These are phyloP conservation scores for Achaetomiella virescens DNA, from an alignment of 495 filamentous ascomycete genomes.

Conservation along the genomic window DNA sequence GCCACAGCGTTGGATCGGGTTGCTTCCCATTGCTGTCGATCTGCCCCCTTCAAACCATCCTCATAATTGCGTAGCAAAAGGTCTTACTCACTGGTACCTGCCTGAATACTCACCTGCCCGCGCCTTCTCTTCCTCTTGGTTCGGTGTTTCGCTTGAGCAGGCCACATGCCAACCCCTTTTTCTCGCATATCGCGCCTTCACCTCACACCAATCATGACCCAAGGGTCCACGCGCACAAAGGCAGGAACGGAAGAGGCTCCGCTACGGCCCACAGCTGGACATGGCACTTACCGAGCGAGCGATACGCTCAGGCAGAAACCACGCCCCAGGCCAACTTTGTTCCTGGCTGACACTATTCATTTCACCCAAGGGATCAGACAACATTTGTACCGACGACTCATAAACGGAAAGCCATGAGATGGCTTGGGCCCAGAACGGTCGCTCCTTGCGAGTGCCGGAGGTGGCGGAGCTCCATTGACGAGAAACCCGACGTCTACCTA, in stretches of 20 bases:
- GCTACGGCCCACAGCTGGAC: not conserved
- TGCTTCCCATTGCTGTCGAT: not conserved
- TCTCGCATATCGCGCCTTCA: constrained; percentile 11
- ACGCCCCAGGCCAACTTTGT: too few relatives aligned
- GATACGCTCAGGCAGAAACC: not conserved
- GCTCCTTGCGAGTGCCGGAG: too few relatives aligned
- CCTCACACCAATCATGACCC: constrained; percentile 16
- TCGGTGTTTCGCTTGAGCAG: not conserved
- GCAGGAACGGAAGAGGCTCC: not conserved
- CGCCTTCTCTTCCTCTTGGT: not conserved
- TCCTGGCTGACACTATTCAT: too few relatives aligned
- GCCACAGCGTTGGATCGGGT: too few relatives aligned
- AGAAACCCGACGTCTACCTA: too few relatives aligned
- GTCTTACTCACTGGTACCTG: too few relatives aligned
- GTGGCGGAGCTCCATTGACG: too few relatives aligned
- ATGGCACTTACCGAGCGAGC: not conserved
- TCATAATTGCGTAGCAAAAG: not conserved
- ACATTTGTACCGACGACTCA: too few relatives aligned
- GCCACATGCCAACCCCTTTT: constrained; percentile 16
- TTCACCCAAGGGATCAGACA: too few relatives aligned
- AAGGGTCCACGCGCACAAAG: not conserved
- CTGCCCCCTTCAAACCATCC: not conserved
- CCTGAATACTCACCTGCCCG: too few relatives aligned
- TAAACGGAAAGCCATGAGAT: too few relatives aligned
- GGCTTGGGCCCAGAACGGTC: too few relatives aligned